Conservation (phyloP, 805 yeast species). For the Starmera dryadoides region DNA sequence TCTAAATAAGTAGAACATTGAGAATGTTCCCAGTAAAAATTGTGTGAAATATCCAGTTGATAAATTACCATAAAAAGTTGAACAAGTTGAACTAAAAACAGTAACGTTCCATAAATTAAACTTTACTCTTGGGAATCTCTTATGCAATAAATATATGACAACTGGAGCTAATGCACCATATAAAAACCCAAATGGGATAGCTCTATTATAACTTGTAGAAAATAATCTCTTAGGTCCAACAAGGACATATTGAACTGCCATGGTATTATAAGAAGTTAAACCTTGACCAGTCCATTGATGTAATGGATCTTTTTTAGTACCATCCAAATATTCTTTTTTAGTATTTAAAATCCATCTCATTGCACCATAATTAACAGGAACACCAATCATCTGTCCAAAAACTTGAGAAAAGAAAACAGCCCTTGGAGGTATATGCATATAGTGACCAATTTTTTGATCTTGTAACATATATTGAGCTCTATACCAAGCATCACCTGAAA, state of each 20-base stretch:
- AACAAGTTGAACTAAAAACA: not conserved
- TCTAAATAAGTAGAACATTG: slow-evolving; percentile 42
- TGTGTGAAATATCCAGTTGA: slow-evolving; percentile 14
- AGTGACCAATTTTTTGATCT: slow-evolving; percentile 44
- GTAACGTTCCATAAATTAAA: not conserved
- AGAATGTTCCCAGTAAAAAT: slow-evolving; percentile 24
- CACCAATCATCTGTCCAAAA: slow-evolving; percentile 44
- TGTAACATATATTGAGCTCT: slow-evolving; percentile 31
- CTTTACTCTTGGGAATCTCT: not conserved
- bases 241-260: not conserved
- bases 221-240: not conserved
- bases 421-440: slow-evolving; percentile 45
- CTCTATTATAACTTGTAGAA: not conserved
- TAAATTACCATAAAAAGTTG: not conserved
- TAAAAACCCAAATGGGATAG: not conserved
- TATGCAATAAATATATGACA: not conserved
- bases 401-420: slow-evolving; percentile 43
- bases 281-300: slow-evolving; percentile 4
- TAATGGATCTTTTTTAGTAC: slow-evolving; percentile 1
- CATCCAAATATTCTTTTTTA: slow-evolving; percentile 24
- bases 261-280: not conserved
- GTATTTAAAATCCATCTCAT: slow-evolving; percentile 37
- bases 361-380: slow-evolving; percentile 44
- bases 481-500: slow-evolving; percentile 50
- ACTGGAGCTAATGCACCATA: not conserved